Conservation (phyloP, 2,329 filamentous ascomycete genomes). For the Colletotrichum camelliae region DNA sequence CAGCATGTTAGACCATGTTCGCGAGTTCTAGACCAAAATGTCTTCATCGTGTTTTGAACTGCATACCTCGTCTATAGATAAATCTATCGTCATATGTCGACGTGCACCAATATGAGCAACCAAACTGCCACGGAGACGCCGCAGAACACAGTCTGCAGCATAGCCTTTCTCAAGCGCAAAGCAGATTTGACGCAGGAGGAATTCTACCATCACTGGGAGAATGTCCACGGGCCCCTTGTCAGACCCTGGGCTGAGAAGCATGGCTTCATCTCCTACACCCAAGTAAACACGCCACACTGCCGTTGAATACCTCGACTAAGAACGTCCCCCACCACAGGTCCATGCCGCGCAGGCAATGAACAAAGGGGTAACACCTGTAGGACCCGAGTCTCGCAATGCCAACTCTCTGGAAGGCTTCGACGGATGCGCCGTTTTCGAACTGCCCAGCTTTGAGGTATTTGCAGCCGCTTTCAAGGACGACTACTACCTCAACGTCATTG, state of each 20-base stretch:
- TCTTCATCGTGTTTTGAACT: neutral
- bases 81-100: neutral
- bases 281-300: constrained; percentile 23
- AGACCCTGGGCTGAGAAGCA: constrained; percentile 38
- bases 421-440: constrained; percentile 35
- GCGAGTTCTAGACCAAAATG: neutral
- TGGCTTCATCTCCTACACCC: constrained; percentile 35
- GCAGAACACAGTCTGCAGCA: constrained; percentile 11
- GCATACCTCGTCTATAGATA: neutral
- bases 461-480: constrained; percentile 32
- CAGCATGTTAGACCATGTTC: neutral
- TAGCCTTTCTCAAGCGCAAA: constrained; percentile 31
- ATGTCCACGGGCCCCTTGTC: constrained; percentile 35
- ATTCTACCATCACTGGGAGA: constrained; percentile 39
- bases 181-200: constrained; percentile 31
- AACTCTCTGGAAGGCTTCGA: constrained; percentile 29
- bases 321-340: constrained; percentile 20
- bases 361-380: constrained; percentile 20
- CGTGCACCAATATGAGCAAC: neutral
- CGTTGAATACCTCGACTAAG: neutral
- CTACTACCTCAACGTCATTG: constrained; percentile 34
- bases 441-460: constrained; percentile 30
- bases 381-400: constrained; percentile 17
- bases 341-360: constrained; percentile 30
- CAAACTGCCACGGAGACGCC: neutral